These are phyloP conservation scores for Stellera chamaejasme DNA, from an alignment of 345 rosid genomes.

Conservation along the genomic window DNA sequence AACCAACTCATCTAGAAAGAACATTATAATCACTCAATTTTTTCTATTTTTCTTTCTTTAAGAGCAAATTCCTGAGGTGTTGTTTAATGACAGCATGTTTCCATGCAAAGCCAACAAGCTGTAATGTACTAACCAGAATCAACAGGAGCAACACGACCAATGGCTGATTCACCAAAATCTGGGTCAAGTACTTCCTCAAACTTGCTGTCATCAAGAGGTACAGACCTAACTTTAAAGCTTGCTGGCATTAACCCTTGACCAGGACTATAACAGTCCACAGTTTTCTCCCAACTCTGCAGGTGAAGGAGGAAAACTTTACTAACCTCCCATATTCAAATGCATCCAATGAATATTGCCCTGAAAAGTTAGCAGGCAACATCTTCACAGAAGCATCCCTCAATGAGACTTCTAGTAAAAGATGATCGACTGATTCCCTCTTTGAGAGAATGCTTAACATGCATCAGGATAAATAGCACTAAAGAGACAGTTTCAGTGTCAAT, in stretches of 20 bases:
- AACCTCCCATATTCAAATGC: too few relatives aligned
- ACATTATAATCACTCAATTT: neutral
- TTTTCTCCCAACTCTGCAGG: slow-evolving; percentile 85
- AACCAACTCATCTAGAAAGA: neutral
- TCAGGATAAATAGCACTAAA: too few relatives aligned
- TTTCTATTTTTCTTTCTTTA: neutral
- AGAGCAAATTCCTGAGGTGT: neutral
- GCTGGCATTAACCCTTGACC: slow-evolving; percentile 96
- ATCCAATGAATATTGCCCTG: too few relatives aligned
- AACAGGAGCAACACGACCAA: slow-evolving; percentile 92
- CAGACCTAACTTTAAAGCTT: slow-evolving; percentile 75
- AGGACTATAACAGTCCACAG: slow-evolving; percentile 91
- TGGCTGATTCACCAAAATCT: slow-evolving; percentile 92
- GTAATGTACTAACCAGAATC: slow-evolving; percentile 59
- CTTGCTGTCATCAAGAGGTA: slow-evolving; percentile 54
- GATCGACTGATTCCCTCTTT: too few relatives aligned
- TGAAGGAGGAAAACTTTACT: slow-evolving; percentile 4
- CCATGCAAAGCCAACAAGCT: neutral
- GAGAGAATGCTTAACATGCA: too few relatives aligned
- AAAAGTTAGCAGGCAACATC: too few relatives aligned
- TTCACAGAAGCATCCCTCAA: too few relatives aligned
- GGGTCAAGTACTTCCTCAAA: slow-evolving; percentile 81
- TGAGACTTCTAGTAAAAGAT: too few relatives aligned
- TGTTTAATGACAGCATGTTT: neutral
- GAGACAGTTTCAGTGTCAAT: too few relatives aligned